Evolutionary conservation across 192 early-diverging fungal genomes (phyloP), one percentile per base, ranked within the genome.

Genomic region (Dissophora ornata): DNA sequence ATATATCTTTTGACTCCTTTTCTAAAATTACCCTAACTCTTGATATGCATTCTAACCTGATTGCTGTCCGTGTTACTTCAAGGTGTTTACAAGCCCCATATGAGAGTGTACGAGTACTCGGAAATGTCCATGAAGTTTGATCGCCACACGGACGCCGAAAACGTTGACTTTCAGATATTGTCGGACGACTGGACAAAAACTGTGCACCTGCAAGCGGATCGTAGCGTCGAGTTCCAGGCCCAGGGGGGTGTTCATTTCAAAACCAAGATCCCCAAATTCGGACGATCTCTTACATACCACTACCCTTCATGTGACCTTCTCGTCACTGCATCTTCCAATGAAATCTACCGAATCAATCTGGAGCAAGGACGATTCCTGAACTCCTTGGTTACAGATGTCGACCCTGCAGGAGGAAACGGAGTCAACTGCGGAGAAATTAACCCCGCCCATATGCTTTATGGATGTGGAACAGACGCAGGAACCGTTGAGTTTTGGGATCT

Each of bases 101-200:
- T 99, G 67, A 88, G 97, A 51, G 95, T 97, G 0, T 99, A 85
- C 60, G 97, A 99, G 47, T 95, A 92, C 67, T 69, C 89, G 11
- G 91, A 99, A 66, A 86, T 97, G 82, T 90, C 96, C 16, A 96
- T 99, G 93, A 99, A 99, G 81, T 97, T 99, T 79, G 96, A 99
- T 68, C 90, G 97, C 42, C 94, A 97, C 79, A 94, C 94, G 1
- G 93, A 99, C 62, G 81, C 89, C 10, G 97, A 99, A 69, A 98
- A 96, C 71, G 87, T 99, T 18, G 84, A 92, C 46, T 95, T 95
- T 83, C 67, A 88, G 86, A 90, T 95, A 51, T 80, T 99, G 24
- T 96, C 95, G 4, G 95, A 99, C 66, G 97, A 99, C 81, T 99
- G 97, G 97, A 96, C 95, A 28, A 99, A 99, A 74, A 84, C 86